Base-by-base conservation (phyloP, 495 filamentous ascomycete species). In the Hypoxylon cercidicola region DNA sequence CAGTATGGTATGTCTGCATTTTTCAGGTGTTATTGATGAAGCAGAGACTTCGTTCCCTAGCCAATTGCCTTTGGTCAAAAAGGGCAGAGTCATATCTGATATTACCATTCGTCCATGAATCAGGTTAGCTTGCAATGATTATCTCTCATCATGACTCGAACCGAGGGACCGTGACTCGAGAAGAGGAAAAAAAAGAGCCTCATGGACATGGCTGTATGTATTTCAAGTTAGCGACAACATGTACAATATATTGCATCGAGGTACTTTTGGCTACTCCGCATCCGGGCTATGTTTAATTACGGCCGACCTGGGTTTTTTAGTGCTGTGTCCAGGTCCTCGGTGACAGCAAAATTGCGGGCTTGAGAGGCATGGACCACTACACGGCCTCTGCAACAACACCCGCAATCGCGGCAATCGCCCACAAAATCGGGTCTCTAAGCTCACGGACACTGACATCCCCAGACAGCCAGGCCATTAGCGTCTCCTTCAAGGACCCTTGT, bases 311-410 rank as follows among this genome's bases (percentile, higher is more conserved):
- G 41, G 23, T 18, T 49, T 25, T 25, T 25, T 65, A 60, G 45
- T 60, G 55, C 21, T 57, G 54, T 62, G 44, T n/a, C 55, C 55
- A 68, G 44, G 35, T 30, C 55, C 16, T 63, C 55, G 55, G 64
- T 60, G 65, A 64, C 60, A 68, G 65, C 25, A 68, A 68, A 64
- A 60, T 64, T 68, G 65, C 60, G 65, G 30, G 30, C 30, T 32
- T 10, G 8, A 32, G 21, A 18, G 11, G 65, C 65, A 60, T 52
- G 49, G 64, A 63, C 54, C 59, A 68, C 18, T n/a, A 21, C 28
- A 50, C 28, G 64, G 60, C 40, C 48, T 55, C 28, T 59, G 64
- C 55, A 18, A 41, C 48, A 28, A 28, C 23, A 37, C 41, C 55
- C 32, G 41, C 39, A 43, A 3, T 28, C n/a, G n/a, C n/a, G 30